These are phyloP conservation scores for Eucalyptus shirleyi DNA, from an alignment of 345 rosid genomes.

Conservation along the genomic window DNA sequence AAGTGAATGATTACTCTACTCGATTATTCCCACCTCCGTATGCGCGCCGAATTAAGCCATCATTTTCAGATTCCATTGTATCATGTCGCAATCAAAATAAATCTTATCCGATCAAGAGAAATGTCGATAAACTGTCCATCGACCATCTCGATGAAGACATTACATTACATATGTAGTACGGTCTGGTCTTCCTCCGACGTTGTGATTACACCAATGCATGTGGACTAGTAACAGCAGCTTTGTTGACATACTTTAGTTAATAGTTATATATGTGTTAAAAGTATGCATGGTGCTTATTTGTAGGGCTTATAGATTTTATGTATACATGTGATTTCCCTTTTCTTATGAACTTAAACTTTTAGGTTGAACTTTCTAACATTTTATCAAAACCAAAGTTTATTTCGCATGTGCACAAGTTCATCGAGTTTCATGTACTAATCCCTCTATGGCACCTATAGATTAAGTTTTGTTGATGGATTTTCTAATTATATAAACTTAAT, in stretches of 20 bases:
- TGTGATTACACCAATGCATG: neutral
- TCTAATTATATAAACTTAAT: neutral
- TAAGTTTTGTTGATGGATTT: neutral
- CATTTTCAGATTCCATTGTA: neutral
- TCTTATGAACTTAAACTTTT: neutral
- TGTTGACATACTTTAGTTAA: neutral
- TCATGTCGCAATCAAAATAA: neutral
- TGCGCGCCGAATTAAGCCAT: neutral
- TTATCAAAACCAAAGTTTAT: neutral
- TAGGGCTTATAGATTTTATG: neutral
- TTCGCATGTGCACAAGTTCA: accelerated
- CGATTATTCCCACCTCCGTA: neutral
- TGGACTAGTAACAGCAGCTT: neutral
- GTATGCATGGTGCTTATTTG: neutral
- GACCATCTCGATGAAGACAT: neutral
- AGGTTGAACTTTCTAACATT: neutral
- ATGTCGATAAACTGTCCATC: neutral
- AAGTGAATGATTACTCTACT: neutral
- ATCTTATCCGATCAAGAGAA: neutral
- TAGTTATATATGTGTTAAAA: neutral
- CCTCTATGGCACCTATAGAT: neutral
- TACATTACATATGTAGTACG: neutral
- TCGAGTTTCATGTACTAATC: neutral
- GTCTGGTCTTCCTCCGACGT: accelerated
- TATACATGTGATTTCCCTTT: neutral